phyloP scores from a whole-genome alignment of 352 stramenopile genomes.

The Phytophthora fragariae region DNA sequence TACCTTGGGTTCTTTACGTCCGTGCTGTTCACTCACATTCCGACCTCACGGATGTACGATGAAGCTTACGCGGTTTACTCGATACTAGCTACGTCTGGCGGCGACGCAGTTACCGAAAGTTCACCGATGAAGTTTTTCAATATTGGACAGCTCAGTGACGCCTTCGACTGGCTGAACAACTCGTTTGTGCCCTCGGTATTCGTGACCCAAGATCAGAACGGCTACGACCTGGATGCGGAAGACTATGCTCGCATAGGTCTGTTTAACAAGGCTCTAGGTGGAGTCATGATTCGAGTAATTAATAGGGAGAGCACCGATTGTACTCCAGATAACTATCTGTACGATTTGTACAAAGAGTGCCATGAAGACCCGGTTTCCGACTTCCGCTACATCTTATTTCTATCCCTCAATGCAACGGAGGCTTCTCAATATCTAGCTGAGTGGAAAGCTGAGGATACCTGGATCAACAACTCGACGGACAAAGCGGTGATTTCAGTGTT shows the following conservation, averaged over 20 bases:
- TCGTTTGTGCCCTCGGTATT: constrained; percentile 54
- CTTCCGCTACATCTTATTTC: constrained; percentile 28
- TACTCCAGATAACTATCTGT: constrained; percentile 28
- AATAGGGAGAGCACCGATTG: constrained; percentile 23
- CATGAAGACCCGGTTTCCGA: background rate
- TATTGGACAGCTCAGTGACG: constrained; percentile 43
- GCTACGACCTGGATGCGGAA: constrained; percentile 29
- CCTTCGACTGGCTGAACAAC: constrained; percentile 52
- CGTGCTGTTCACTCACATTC: constrained; percentile 57
- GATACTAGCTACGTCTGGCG: constrained; percentile 42
- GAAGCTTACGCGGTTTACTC: constrained; percentile 42
- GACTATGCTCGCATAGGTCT: constrained; percentile 40
- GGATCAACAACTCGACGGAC: constrained; percentile 42
- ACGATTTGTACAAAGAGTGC: constrained; percentile 35
- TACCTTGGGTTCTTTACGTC: constrained; percentile 51
- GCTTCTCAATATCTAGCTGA: constrained; percentile 21
- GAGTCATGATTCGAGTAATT: constrained; percentile 38
- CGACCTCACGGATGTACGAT: constrained; percentile 38
- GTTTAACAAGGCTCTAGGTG: constrained; percentile 55
- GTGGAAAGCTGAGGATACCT: constrained; percentile 33
- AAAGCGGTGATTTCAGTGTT: constrained; percentile 45
- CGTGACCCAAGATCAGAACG: constrained; percentile 61
- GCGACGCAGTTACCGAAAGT: constrained; percentile 43
- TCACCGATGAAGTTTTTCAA: constrained; percentile 58
- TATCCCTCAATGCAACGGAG: constrained; percentile 38